These are phyloP conservation scores for Lepraria neglecta DNA, from an alignment of 495 filamentous ascomycete species.

Conservation along the genomic window DNA sequence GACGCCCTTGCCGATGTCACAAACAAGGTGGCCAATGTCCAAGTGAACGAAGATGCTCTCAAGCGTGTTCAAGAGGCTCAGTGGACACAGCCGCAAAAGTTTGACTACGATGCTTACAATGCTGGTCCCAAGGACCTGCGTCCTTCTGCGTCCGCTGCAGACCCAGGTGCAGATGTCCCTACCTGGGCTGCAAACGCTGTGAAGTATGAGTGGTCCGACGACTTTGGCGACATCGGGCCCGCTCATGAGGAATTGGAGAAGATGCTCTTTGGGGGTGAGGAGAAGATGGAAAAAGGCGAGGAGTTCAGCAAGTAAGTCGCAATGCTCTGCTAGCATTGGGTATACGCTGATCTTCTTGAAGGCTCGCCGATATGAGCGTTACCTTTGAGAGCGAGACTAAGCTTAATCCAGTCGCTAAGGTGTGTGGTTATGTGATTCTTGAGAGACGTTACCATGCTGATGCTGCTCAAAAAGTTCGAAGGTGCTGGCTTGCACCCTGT, in stretches of 20 bases:
- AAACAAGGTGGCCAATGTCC: constrained; percentile 31
- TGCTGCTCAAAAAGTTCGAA: constrained; percentile 46
- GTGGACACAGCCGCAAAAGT: constrained; percentile 49
- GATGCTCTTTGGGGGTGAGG: constrained; percentile 58
- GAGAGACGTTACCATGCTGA: constrained; percentile 2
- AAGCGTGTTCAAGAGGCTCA: constrained; percentile 37
- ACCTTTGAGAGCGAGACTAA: constrained; percentile 50
- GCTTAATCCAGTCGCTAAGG: constrained; percentile 47
- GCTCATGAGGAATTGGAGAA: constrained; percentile 58
- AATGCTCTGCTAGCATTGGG: constrained; percentile 25
- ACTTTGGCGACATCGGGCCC: constrained; percentile 80
- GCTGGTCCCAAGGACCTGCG: constrained; percentile 8
- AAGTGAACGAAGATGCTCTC: constrained; percentile 33
- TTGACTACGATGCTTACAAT: constrained; percentile 49
- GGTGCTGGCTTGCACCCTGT: constrained; percentile 79
- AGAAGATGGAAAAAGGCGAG: constrained; percentile 34
- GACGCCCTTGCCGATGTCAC: constrained; percentile 36
- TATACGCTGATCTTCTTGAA: constrained; percentile 27
- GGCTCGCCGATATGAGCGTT: constrained; percentile 52
- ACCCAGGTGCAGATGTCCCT: constrained; percentile 12
- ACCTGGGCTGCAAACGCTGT: constrained; percentile 53
- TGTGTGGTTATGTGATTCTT: constrained; percentile 23
- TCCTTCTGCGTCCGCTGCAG: neutral
- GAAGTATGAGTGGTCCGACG: constrained; percentile 79
- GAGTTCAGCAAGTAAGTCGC: constrained; percentile 34